Evolutionary conservation across 495 filamentous ascomycete species (phyloP), one percentile per base, ranked within the genome.

Genomic region (Annulohypoxylon nitens): DNA sequence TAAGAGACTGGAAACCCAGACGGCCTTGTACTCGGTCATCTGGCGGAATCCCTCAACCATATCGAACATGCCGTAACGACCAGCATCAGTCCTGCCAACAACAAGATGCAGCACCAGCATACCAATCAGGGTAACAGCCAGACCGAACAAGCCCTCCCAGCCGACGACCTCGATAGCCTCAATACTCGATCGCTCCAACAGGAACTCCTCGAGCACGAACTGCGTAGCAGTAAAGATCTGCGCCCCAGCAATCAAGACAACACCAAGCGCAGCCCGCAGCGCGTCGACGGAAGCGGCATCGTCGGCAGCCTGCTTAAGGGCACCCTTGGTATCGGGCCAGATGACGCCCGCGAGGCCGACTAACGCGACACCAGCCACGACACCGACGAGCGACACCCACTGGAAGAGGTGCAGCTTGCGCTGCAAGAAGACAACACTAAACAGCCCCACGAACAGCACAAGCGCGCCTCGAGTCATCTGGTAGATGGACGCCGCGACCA

Each of bases 401-500:
- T 98, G 94, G 83, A 93, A 97, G 4, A 90, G 69, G 68, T 90
- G 86, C 36, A 98, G 85, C 72, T 88, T 90, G 34, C 93, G 89
- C 61, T 87, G 89, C 39, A 99, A 83, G 78, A 99, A 98, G 2
- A 97, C 73, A 5, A 99, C 94, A 77, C 93, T 97, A 84, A 99
- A 98, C 0, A 98, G 81, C 0, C 96, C 96, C 10, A 99, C 96
- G 67, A 98, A 99, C 4, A 99, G 85, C 14, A 98, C 95, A 26
- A 99, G 85, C 0, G 96, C 95, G 14, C 96, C 96, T 30, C 96
- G 88, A 8, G 95, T 98, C 96, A 99, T 99, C 80, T 99, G 96
- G 84, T 98, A 99, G 75, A 99, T 97, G 69, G 91, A 94, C 0
- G 96, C 93, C 1, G 93, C 96, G 9, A 98, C 94, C 75, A 98